A percentile compares a stretch with the other conserved stretches of the same genome.
Evolutionary conservation across 331 rosid genomes (phyloP).

Genomic region (Pyrus hybrid): DNA sequence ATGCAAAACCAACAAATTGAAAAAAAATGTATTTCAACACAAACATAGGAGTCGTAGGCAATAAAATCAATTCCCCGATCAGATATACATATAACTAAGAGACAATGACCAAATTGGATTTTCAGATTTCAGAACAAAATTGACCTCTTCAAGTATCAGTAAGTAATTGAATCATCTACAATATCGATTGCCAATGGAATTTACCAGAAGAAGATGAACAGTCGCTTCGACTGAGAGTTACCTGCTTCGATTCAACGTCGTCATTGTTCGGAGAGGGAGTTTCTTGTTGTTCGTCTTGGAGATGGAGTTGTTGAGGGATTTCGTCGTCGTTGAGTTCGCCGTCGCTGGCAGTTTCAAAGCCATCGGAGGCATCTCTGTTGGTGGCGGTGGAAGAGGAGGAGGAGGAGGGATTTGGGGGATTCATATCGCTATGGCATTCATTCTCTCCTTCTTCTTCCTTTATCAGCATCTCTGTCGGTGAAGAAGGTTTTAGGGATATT

Average conservation of each 20-base stretch:
- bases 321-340: conserved; percentile 37
- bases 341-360: conserved; percentile 92
- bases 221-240: too few species aligned
- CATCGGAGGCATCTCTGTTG: conserved; percentile 43
- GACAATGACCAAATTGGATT: not conserved
- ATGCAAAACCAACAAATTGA: not conserved
- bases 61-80: not conserved
- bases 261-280: too few species aligned
- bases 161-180: too few species aligned
- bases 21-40: not conserved
- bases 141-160: too few species aligned
- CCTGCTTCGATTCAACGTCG: too few species aligned
- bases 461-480: conserved; percentile 16
- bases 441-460: conserved; percentile 29
- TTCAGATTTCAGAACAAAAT: too few species aligned
- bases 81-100: not conserved
- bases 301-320: not conserved
- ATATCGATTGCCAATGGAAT: too few species aligned
- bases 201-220: too few species aligned
- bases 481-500: not conserved
- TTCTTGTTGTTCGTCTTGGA: not conserved
- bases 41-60: not conserved
- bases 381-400: not conserved
- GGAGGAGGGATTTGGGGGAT: conserved; percentile 18
- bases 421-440: not conserved